Conservation (phyloP, 2,329 filamentous ascomycete genomes). For the Colletotrichum trifolii region DNA sequence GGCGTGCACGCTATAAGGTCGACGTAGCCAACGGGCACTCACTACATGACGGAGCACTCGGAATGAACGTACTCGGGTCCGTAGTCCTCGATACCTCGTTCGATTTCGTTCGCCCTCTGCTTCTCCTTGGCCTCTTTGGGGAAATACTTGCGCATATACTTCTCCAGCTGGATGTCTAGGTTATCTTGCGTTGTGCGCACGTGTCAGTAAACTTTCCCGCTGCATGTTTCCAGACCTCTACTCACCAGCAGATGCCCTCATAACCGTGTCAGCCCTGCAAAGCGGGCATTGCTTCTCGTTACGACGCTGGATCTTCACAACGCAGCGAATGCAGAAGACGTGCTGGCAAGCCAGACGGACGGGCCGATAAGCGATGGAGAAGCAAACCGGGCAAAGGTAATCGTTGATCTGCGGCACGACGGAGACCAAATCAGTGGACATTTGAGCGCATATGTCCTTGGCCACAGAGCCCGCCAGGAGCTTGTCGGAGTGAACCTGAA, state of each 20-base stretch:
- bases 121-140: constrained; percentile 76
- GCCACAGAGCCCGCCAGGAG: constrained; percentile 76
- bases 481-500: constrained; percentile 66
- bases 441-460: constrained; percentile 78
- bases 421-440: constrained; percentile 77
- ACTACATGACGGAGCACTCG: constrained; percentile 70
- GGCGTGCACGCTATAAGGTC: too few species aligned
- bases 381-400: constrained; percentile 85
- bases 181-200: constrained; percentile 60
- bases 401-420: constrained; percentile 86
- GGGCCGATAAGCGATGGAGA: constrained; percentile 82
- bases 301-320: constrained; percentile 81
- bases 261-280: constrained; percentile 78
- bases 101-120: constrained; percentile 77
- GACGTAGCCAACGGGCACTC: not conserved
- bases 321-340: constrained; percentile 85
- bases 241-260: constrained; percentile 74
- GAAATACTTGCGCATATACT: constrained; percentile 81
- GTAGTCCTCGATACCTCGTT: constrained; percentile 78
- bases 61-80: constrained; percentile 72
- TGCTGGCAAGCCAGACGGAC: constrained; percentile 81
- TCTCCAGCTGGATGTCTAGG: constrained; percentile 74
- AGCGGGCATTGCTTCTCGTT: constrained; percentile 78
- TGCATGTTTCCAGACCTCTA: constrained; percentile 1
- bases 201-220: not conserved